Conservation (phyloP, 345 rosid genomes). For the Ailanthus altissimus region DNA sequence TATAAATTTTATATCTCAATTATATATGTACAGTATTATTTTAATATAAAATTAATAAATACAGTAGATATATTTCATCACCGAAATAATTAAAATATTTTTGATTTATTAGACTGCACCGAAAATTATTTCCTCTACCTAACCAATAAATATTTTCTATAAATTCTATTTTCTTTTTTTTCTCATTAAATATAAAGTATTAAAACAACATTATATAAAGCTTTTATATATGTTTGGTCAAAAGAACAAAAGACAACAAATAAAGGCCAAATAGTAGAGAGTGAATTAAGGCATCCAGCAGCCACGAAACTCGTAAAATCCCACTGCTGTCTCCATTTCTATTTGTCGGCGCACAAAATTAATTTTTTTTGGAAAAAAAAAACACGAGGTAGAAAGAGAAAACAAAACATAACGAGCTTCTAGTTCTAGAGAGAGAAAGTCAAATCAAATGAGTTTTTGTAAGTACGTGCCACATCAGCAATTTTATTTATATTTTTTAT, state of each 20-base stretch:
- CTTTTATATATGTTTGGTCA: neutral
- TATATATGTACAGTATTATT: no score
- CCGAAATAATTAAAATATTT: no score
- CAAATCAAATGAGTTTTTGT: neutral
- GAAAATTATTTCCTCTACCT: neutral
- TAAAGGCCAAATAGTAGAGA: slow-evolving; percentile 2
- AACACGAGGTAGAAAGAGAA: slow-evolving; percentile 25
- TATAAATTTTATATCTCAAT: no score
- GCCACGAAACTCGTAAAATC: neutral
- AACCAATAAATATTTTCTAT: neutral
- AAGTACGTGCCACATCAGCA: neutral
- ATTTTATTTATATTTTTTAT: no score
- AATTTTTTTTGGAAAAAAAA: neutral
- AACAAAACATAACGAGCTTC: neutral
- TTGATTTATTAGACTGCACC: neutral
- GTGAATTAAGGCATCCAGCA: neutral
- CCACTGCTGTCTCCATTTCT: neutral
- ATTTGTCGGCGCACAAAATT: slow-evolving; percentile 18
- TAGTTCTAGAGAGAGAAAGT: slow-evolving; percentile 19
- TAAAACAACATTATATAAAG: no score
- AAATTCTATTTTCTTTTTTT: neutral
- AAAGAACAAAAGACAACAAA: neutral
- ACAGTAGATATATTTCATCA: no score
- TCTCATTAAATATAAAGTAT: neutral
- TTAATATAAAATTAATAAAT: no score